These are phyloP conservation scores for Grosmannia serpens DNA, from an alignment of 2,329 filamentous ascomycete genomes.

Conservation along the genomic window DNA sequence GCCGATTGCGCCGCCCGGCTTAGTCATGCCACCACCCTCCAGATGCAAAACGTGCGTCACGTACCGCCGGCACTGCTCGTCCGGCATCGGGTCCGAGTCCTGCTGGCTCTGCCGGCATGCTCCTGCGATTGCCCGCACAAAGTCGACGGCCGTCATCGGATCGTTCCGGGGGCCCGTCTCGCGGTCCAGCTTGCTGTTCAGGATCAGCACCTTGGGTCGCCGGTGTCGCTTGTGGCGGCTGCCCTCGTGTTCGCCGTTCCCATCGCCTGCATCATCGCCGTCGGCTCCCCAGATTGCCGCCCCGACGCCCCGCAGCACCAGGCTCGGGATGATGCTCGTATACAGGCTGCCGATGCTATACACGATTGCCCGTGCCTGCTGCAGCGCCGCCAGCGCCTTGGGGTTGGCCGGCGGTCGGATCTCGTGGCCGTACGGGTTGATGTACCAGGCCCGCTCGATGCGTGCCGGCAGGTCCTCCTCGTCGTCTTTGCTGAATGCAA, in stretches of 20 bases:
- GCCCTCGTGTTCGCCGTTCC: not conserved
- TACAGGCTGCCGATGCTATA: conserved; percentile 94
- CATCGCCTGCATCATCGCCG: conserved; percentile 27
- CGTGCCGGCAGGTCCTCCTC: conserved; percentile 66
- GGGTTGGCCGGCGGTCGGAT: conserved; percentile 78
- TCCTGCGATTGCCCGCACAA: conserved; percentile 66
- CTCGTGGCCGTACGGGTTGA: conserved; percentile 96
- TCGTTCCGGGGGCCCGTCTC: conserved; percentile 63
- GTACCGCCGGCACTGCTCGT: conserved; percentile 49
- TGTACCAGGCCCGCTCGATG: conserved; percentile 86
- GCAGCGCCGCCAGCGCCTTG: conserved; percentile 60
- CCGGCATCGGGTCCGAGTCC: conserved; percentile 19
- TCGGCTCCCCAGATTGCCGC: conserved; percentile 60
- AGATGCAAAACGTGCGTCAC: conserved; percentile 79
- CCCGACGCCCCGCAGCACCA: conserved; percentile 68
- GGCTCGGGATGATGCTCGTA: conserved; percentile 73
- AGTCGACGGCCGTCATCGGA: conserved; percentile 66
- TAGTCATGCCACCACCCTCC: conserved; percentile 42
- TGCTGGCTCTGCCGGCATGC: conserved; percentile 61
- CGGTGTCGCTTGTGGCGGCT: not conserved
- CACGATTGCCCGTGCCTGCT: conserved; percentile 55
- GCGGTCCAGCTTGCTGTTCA: conserved; percentile 75
- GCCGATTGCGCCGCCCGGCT: not conserved
- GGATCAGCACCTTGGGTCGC: conserved; percentile 60
- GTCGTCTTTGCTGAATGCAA: conserved; percentile 65